A percentile compares a stretch with the other conserved stretches of the same genome.
phyloP scores from a whole-genome alignment of 2,329 filamentous ascomycete genomes.

The Rugonectria rugulosa region DNA sequence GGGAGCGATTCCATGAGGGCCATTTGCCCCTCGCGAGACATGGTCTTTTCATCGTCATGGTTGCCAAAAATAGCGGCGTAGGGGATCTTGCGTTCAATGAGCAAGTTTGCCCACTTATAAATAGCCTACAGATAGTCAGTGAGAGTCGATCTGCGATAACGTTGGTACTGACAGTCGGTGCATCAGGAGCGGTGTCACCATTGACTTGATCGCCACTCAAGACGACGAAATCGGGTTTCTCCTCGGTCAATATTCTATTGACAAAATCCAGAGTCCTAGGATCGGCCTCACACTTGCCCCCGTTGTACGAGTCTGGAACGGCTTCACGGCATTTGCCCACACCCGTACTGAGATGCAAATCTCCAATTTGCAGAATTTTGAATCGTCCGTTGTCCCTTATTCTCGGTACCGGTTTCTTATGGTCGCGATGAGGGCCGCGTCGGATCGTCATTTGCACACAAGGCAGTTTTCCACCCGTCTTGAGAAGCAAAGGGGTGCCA shows the following conservation, averaged over 20 bases:
- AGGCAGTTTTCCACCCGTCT: constrained; percentile 66
- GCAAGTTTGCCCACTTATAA: constrained; percentile 87
- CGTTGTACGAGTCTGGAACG: constrained; percentile 75
- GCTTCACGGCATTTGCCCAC: constrained; percentile 85
- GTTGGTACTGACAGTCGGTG: constrained; percentile 72
- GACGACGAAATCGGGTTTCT: constrained; percentile 92
- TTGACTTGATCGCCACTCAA: constrained; percentile 96
- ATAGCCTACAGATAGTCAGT: constrained; percentile 66
- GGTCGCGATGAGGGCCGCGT: constrained; percentile 70
- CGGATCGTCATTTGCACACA: constrained; percentile 81
- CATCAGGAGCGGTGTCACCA: constrained; percentile 89
- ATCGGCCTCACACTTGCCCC: constrained; percentile 88
- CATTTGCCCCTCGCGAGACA: constrained; percentile 84
- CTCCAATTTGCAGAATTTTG: constrained; percentile 97
- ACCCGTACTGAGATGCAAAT: constrained; percentile 92
- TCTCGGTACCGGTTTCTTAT: constrained; percentile 74
- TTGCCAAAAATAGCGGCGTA: constrained; percentile 97
- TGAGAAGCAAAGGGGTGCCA: constrained; percentile 76
- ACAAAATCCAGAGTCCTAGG: constrained; percentile 91
- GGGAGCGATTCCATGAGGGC: constrained; percentile 84
- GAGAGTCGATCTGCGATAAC: background rate
- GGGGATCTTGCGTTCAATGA: constrained; percentile 87
- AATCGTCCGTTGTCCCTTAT: constrained; percentile 91
- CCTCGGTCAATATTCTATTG: constrained; percentile 82
- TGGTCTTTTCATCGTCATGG: constrained; percentile 90